Evolutionary conservation across 352 stramenopile species (phyloP), one percentile per base, ranked within the genome.

Genomic region (Aphanomyces euteiches): DNA sequence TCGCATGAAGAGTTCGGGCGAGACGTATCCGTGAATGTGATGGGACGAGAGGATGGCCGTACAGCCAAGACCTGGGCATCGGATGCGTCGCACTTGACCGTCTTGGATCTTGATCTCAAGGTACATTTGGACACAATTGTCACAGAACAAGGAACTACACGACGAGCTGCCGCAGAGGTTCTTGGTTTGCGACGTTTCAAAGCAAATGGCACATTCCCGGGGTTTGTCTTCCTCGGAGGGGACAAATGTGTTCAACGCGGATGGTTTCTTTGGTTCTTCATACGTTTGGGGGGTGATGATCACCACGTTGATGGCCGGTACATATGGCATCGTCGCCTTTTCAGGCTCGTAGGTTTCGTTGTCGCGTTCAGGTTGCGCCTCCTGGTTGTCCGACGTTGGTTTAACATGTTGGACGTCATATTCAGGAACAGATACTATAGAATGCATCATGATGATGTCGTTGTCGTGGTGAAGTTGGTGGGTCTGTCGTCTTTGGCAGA

Each of bases 81-180:
- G 64, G 56, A 70, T 70, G 34, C 64, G 64, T 37, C 64, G 64
- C 37, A 70, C 64, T 61, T 70, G 64, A 19, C 64, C 64, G 48
- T 70, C 64, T 61, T 70, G 40, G 38, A 70, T 70, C 64, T 70
- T 70, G 39, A 61, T 60, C n/a, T 54, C 43, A 10, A 70, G 54
- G 54, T 70, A 70, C 34, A 41, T 61, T 40, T 43, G 28, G 37
- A 70, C 47, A 48, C 64, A 70, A 28, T 39, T 38, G n/a, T 59
- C 13, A 41, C 64, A 70, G 40, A 70, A 70, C 5, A 60, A 19
- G 3, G 45, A 48, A 15, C 28, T 57, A 41, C 64, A 70, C 43
- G 54, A 28, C 8, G 64, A 36, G 28, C 40, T 47, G 36, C 40
- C 64, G 21, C 64, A 70, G 7, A 70, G 15, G 13, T 19, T 59